Evolutionary conservation across 768 basidiomycete genomes (phyloP).

Genomic region (Termitomyces sp.): DNA sequence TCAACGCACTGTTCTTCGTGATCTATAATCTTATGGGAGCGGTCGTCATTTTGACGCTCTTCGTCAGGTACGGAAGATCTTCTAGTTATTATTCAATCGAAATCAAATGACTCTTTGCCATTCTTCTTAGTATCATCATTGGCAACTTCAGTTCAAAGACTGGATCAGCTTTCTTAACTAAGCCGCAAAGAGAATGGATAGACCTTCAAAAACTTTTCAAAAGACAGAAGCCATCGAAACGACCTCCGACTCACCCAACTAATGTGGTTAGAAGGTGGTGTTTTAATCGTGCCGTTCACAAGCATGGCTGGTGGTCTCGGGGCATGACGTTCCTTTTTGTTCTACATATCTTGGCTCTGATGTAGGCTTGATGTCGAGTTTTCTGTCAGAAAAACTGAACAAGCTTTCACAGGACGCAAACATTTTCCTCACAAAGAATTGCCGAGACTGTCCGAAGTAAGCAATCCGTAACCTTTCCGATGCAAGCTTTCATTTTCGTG

Average conservation of each 20-base stretch:
- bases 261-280: slow-evolving; percentile 73
- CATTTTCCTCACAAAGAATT: slow-evolving; percentile 48
- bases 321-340: slow-evolving; percentile 75
- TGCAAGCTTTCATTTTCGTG: slow-evolving; percentile 1
- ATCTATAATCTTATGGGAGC: slow-evolving; percentile 89
- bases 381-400: not conserved
- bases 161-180: slow-evolving; percentile 80
- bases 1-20: slow-evolving; percentile 88
- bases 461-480: slow-evolving; percentile 14
- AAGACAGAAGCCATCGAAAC: slow-evolving; percentile 80
- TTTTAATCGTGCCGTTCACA: slow-evolving; percentile 83
- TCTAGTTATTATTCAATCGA: not conserved
- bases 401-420: slow-evolving; percentile 62
- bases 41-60: slow-evolving; percentile 84
- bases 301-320: slow-evolving; percentile 91
- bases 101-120: slow-evolving; percentile 8
- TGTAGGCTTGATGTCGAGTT: slow-evolving; percentile 43
- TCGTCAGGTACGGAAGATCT: slow-evolving; percentile 64
- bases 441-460: slow-evolving; percentile 58
- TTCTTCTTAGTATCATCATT: slow-evolving; percentile 77
- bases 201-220: slow-evolving; percentile 86
- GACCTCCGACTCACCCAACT: slow-evolving; percentile 61
- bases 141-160: slow-evolving; percentile 87
- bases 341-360: slow-evolving; percentile 76
- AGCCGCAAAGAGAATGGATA: slow-evolving; percentile 90